phyloP scores from a whole-genome alignment of 148 eudicot species.

The Rhododendron mucronatum region DNA sequence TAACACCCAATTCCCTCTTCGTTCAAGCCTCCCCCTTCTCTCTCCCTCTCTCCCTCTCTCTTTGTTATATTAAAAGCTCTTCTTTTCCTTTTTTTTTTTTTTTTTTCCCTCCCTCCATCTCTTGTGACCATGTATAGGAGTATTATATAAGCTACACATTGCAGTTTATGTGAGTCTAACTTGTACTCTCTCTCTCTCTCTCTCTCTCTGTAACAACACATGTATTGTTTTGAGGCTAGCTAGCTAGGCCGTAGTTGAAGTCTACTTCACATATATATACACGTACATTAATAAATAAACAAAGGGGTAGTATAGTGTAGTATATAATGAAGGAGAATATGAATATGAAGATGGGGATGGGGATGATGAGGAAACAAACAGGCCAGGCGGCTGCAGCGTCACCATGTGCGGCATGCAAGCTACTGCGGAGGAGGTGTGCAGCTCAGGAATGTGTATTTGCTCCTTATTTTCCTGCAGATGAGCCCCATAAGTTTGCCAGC shows the following conservation, averaged over 20 bases:
- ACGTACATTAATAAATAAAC: no score
- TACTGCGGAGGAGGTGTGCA: constrained; percentile 42
- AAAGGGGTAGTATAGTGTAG: no score
- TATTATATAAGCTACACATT: not conserved
- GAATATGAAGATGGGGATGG: constrained; percentile 2
- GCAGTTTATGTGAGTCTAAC: not conserved
- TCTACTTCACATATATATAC: not conserved
- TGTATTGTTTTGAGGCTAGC: not conserved
- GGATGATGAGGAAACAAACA: constrained; percentile 41
- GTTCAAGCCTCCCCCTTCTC: constrained; percentile 2
- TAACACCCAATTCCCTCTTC: constrained; percentile 6
- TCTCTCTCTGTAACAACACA: not conserved
- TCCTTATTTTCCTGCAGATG: constrained; percentile 49
- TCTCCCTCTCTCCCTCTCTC: not conserved
- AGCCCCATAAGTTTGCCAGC: constrained; percentile 48
- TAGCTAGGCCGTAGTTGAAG: not conserved
- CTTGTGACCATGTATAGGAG: not conserved
- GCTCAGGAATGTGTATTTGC: constrained; percentile 45
- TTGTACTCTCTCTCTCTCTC: not conserved
- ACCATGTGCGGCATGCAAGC: constrained; percentile 59
- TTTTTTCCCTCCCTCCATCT: not conserved
- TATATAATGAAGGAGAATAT: constrained; percentile 46
- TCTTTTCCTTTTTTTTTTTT: not conserved
- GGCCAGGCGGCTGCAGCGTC: constrained; percentile 27
- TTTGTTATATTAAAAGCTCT: not conserved